Conservation (phyloP, 352 stramenopile species). For the Pilasporangium apinafurcum region DNA sequence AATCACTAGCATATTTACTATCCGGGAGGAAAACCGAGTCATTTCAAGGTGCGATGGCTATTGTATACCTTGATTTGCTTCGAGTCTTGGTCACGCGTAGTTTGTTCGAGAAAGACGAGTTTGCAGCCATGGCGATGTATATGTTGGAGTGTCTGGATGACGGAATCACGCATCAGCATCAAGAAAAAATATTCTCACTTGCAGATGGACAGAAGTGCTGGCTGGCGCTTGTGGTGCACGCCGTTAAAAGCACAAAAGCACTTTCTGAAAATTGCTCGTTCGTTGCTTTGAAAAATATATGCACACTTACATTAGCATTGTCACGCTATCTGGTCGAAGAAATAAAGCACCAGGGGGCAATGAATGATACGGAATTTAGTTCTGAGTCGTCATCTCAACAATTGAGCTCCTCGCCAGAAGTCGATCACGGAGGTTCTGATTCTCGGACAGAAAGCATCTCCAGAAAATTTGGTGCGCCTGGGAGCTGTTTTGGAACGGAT, state of each 20-base stretch:
- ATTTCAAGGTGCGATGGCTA: conserved; percentile 2
- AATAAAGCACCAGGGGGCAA: conserved; percentile 29
- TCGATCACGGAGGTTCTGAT: neutral
- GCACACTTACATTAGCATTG: conserved; percentile 38
- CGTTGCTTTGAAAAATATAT: conserved; percentile 50
- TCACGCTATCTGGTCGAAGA: conserved; percentile 47
- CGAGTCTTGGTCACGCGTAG: conserved; percentile 25
- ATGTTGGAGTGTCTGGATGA: conserved; percentile 51
- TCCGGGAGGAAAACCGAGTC: conserved; percentile 3
- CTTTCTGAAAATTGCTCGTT: conserved; percentile 39
- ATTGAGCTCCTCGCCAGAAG: neutral
- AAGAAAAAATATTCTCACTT: neutral
- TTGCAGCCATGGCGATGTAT: conserved; percentile 54
- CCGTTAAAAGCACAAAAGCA: conserved; percentile 37
- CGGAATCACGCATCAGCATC: conserved; percentile 2
- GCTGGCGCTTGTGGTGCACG: conserved; percentile 46
- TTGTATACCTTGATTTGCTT: conserved; percentile 38
- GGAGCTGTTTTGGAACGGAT: conserved; percentile 44
- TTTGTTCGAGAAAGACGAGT: conserved; percentile 52
- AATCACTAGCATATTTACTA: conserved; percentile 11
- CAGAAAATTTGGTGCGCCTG: neutral
- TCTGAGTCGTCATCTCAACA: neutral
- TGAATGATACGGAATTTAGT: neutral
- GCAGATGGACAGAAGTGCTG: conserved; percentile 46
- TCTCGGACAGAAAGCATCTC: conserved; percentile 4